Base-by-base conservation (phyloP, 2,329 filamentous ascomycete species). In the Trichophyton benhamiae region DNA sequence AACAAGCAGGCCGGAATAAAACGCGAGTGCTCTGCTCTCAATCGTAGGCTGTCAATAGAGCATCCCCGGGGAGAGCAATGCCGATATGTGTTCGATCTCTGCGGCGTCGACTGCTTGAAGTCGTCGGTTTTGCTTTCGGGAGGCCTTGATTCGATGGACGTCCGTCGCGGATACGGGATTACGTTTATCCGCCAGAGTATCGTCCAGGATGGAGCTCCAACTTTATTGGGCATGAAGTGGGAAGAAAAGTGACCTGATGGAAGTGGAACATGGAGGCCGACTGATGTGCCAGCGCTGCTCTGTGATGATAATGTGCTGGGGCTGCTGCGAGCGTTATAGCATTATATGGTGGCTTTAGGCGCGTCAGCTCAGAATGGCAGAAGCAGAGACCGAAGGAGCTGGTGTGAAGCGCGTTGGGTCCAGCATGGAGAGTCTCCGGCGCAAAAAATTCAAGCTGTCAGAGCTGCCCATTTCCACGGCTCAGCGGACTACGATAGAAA, bases 401-500 rank as follows among this genome's bases (percentile, higher is more conserved):
- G 65, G 67, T 22, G 61, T 65, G 4, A 74, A 75, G 63, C 67
- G 70, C 25, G 64, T 68, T 15, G 66, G 65, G 15, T 38, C 55
- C 17, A 61, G 61, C 20, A 36, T 75, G 25, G 70, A 75, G 41
- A 69, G 64, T 42, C 59, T 74, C 42, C 72, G 70, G 65, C 69
- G 68, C 64, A 76, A 76, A 67, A 83, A 80, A 68, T 79, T 83
- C 68, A 83, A 83, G 69, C 75, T 81, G 27, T 80, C 82, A 3
- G 84, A 87, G 65, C 76, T 87, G 27, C 84, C 84, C 2, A 75
- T 86, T 36, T 79, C 80, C 25, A 78, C 81, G 60, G 72, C 78
- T 41, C 83, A 86, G 69, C 80, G 82, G 63, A 75, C 78, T 5
- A 78, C 79, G 25, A 84, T 87, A 61, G 83, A 86, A 69, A 77